Evolutionary conservation across 2,329 filamentous ascomycete genomes (phyloP).

Genomic region (Endoconidiophora polonica): DNA sequence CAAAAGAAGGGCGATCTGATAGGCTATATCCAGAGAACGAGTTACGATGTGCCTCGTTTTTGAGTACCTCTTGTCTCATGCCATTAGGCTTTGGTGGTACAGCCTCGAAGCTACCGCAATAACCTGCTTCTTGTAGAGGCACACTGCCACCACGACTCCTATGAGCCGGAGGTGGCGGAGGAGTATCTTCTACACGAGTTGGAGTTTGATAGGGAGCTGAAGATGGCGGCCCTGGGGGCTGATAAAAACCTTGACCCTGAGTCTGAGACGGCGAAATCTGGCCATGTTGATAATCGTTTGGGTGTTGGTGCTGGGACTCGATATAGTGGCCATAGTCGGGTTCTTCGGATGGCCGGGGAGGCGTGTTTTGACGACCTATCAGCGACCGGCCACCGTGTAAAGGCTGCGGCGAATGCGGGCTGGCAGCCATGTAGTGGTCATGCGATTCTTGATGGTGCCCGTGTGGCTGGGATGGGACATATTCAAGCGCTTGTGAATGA

Average conservation of each 20-base stretch:
- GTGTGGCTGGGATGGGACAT: background rate
- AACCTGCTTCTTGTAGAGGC: background rate
- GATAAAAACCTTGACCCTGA: background rate
- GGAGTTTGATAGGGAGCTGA: slow-evolving; percentile 32
- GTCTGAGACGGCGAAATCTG: background rate
- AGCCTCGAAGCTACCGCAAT: slow-evolving; percentile 23
- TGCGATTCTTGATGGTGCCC: background rate
- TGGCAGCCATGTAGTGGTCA: too few relatives aligned
- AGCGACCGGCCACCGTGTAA: background rate
- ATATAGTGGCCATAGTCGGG: background rate
- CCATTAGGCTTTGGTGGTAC: slow-evolving; percentile 25
- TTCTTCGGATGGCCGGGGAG: background rate
- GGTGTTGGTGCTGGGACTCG: background rate
- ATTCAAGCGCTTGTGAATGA: slow-evolving; percentile 1
- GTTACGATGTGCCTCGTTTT: slow-evolving; percentile 38
- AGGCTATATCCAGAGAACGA: slow-evolving; percentile 21
- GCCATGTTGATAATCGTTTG: background rate
- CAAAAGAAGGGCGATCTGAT: slow-evolving; percentile 23
- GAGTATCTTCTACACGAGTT: slow-evolving; percentile 30
- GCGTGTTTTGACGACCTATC: background rate
- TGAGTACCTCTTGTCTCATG: slow-evolving; percentile 43
- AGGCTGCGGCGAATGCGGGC: too few relatives aligned
- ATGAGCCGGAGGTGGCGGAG: slow-evolving; percentile 40
- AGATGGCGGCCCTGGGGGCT: background rate
- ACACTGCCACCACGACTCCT: slow-evolving; percentile 19